A percentile compares a stretch with the other conserved stretches of the same genome.
Conservation (phyloP, 2,329 filamentous ascomycete species). For the Thielaviopsis musarum region DNA sequence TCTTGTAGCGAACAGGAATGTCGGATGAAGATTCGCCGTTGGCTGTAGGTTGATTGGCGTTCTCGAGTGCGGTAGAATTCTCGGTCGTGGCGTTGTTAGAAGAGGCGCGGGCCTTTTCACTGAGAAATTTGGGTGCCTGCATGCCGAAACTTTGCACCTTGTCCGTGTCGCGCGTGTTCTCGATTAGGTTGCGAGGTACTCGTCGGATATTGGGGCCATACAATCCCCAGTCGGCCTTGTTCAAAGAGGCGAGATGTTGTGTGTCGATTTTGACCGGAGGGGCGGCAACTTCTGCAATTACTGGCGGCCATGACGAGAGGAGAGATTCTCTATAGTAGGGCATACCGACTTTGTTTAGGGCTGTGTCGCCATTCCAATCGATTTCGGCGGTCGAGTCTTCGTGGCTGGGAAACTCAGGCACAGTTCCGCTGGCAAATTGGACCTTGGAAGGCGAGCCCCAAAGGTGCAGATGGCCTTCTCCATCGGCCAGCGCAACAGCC, state of each 20-base stretch:
- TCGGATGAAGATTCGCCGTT: conserved; percentile 41
- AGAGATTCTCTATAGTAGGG: conserved; percentile 83
- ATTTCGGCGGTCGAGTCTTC: conserved; percentile 39
- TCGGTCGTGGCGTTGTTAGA: conserved; percentile 26
- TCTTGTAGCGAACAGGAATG: conserved; percentile 75
- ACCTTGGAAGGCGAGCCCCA: conserved; percentile 81
- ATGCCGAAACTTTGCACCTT: conserved; percentile 42
- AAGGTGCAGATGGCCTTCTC: conserved; percentile 61
- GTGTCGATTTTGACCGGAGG: conserved; percentile 61
- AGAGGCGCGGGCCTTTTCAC: conserved; percentile 69
- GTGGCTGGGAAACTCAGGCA: conserved; percentile 60
- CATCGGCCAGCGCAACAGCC: conserved; percentile 65
- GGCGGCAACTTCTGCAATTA: conserved; percentile 71
- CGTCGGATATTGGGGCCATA: conserved; percentile 64
- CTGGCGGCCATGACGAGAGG: conserved; percentile 78
- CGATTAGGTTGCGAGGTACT: conserved; percentile 63
- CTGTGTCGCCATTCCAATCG: conserved; percentile 58
- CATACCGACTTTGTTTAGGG: conserved; percentile 74
- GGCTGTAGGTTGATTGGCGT: conserved; percentile 14
- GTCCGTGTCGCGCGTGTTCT: conserved; percentile 52
- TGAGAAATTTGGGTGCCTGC: conserved; percentile 78
- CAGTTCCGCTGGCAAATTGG: conserved; percentile 69
- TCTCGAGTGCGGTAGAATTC: conserved; percentile 21
- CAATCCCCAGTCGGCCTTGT: conserved; percentile 55
- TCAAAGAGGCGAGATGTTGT: conserved; percentile 50